phyloP scores from a whole-genome alignment of 257 asterid genomes.

The Cinchona pubescens region DNA sequence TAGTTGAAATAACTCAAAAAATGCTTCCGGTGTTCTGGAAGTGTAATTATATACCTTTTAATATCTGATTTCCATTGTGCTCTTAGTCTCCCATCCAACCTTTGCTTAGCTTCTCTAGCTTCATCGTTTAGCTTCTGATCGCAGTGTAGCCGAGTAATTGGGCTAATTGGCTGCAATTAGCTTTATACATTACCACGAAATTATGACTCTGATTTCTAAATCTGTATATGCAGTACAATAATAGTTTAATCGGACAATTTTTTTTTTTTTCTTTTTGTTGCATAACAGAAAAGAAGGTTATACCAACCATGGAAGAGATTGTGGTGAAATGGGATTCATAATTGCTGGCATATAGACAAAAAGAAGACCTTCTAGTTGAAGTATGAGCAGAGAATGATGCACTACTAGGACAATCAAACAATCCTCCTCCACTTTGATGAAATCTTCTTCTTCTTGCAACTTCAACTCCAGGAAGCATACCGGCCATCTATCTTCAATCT shows the following conservation, averaged over 20 bases:
- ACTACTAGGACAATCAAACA: constrained; percentile 28
- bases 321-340: constrained; percentile 31
- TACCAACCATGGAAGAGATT: constrained; percentile 33
- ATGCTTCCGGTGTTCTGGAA: no score
- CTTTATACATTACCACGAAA: no score
- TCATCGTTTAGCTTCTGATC: constrained; percentile 33
- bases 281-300: no score
- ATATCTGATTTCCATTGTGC: constrained; percentile 33
- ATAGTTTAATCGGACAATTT: neutral
- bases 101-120: constrained; percentile 51
- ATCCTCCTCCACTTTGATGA: constrained; percentile 42
- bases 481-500: constrained; percentile 50
- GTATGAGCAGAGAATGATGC: neutral
- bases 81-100: constrained; percentile 58
- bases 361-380: constrained; percentile 42
- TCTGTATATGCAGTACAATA: neutral
- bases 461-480: constrained; percentile 68
- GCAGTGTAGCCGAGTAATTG: constrained; percentile 20
- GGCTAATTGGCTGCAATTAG: constrained; percentile 35
- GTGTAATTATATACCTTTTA: constrained; percentile 29
- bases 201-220: neutral
- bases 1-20: no score
- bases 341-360: constrained; percentile 40
- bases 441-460: constrained; percentile 59
- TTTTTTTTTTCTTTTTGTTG: no score